Base-by-base conservation (phyloP, 257 asterid species). In the Solanum tarijense region DNA sequence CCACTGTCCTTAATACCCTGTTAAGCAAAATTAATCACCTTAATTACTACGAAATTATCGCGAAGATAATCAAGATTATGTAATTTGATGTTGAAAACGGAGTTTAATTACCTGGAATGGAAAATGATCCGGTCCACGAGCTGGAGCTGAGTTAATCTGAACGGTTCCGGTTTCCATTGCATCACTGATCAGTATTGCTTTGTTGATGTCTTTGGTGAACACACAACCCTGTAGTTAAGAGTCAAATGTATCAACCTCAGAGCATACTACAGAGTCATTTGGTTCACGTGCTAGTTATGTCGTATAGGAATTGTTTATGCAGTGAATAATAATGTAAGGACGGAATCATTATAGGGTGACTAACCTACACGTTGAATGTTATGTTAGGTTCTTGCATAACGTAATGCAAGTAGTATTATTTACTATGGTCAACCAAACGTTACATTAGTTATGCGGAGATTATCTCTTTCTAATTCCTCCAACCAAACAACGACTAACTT, bases 1-100 rank as follows among this genome's bases (percentile, higher is more conserved):
- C 99, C 99, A 62, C 99, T 97, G 88, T 97, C 98, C 94, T 95
- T 97, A n/a, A 97, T 90, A 5, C 99, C 99, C 99, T 97, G 92
- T 86, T 71, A 16, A 66, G 2, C 66, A 86, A 4, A 18, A 69
- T 74, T n/a, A 88, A 52, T 82, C 9, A 82, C 39, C 29, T 48
- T 1, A 5, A 48, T 82, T 46, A 46, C 9, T 27, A 14, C 36
- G 12, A 82, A 48, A 6, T 20, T 18, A 48, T 31, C 7, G 1
- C 86, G 4, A 12, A 41, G 25, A 79, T 79, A 43, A 41, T 79
- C 38, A 43, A 25, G 23, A 38, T 76, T 75, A 75, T 38, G 58
- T n/a, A 38, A 46, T 85, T 85, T 39, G 1, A 46, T 43, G 36
- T 35, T 1, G 31, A 35, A 74, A 10, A 13, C 1, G 55, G 75